These are phyloP conservation scores for Pelargonium myrrhifolium DNA, from an alignment of 441 rosid species.

Conservation along the genomic window DNA sequence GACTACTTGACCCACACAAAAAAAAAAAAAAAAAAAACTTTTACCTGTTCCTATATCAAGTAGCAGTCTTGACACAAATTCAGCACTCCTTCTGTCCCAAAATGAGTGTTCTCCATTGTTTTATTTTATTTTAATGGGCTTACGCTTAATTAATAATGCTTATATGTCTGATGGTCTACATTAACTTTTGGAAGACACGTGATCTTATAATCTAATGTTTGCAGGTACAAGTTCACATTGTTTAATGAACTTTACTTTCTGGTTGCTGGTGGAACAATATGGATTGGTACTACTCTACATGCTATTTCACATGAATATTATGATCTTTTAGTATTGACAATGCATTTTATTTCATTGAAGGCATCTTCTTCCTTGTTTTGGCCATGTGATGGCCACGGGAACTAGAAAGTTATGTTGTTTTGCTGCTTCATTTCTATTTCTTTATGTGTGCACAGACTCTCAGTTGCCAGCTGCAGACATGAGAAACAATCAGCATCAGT, in stretches of 20 bases:
- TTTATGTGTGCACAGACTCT: slow-evolving; percentile 49
- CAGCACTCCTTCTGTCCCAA: too few relatives aligned
- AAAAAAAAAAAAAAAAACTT: not conserved
- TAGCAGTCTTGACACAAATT: not conserved
- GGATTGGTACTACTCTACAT: slow-evolving; percentile 63
- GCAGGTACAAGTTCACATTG: slow-evolving; percentile 91
- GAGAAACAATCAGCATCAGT: slow-evolving; percentile 26
- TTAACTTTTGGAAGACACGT: not conserved
- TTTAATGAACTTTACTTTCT: slow-evolving; percentile 96
- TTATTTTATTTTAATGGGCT: not conserved
- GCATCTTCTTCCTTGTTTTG: not conserved
- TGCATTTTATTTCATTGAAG: not conserved
- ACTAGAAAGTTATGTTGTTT: not conserved
- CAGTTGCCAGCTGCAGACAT: slow-evolving; percentile 28
- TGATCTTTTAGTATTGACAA: not conserved
- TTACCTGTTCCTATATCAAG: not conserved
- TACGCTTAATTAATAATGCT: not conserved
- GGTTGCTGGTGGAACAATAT: slow-evolving; percentile 97
- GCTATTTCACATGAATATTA: slow-evolving; percentile 1
- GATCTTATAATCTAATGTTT: slow-evolving; percentile 12
- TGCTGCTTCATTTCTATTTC: slow-evolving; percentile 9
- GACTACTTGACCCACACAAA: not conserved
- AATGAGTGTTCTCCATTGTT: too few relatives aligned
- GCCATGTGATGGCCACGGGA: not conserved
- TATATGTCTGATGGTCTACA: not conserved